These are phyloP conservation scores for Peltaster fructicola DNA, from an alignment of 2,329 filamentous ascomycete species.

Conservation along the genomic window DNA sequence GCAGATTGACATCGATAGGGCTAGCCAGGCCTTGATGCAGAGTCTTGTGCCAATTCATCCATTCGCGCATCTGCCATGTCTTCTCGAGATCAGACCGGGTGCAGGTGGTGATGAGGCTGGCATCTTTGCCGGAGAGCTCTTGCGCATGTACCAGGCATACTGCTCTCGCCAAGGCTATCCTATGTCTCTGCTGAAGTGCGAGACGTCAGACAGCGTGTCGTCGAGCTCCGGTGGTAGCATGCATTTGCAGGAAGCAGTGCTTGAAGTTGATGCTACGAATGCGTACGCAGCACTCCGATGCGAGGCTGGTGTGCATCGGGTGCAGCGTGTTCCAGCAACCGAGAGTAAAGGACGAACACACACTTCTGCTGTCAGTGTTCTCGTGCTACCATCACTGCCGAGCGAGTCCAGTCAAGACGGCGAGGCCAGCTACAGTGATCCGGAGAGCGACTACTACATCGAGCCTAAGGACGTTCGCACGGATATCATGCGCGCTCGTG, in stretches of 20 bases:
- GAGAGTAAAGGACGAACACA: constrained; percentile 84
- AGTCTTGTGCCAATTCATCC: constrained; percentile 75
- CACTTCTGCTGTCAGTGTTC: constrained; percentile 79
- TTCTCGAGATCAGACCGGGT: constrained; percentile 81
- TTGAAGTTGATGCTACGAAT: constrained; percentile 61
- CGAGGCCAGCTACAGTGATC: constrained; percentile 54
- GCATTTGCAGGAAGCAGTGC: constrained; percentile 68
- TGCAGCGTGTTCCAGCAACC: constrained; percentile 82
- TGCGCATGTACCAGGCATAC: constrained; percentile 77
- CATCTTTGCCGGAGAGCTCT: constrained; percentile 71
- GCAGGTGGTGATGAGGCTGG: constrained; percentile 83
- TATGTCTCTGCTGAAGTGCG: constrained; percentile 58
- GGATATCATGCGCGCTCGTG: constrained; percentile 82
- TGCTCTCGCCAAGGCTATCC: constrained; percentile 53
- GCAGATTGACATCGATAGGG: constrained; percentile 43
- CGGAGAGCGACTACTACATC: constrained; percentile 80
- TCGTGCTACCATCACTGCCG: constrained; percentile 76
- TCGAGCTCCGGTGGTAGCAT: constrained; percentile 36
- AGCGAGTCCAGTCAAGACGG: constrained; percentile 32
- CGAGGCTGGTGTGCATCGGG: constrained; percentile 87
- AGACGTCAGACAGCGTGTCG: constrained; percentile 44
- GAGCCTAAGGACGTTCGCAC: constrained; percentile 63
- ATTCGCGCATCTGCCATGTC: constrained; percentile 75
- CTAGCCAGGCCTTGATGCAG: constrained; percentile 52
- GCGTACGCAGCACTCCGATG: constrained; percentile 68